Conservation (phyloP, 2,329 filamentous ascomycete genomes). For the Periconia digitata region DNA sequence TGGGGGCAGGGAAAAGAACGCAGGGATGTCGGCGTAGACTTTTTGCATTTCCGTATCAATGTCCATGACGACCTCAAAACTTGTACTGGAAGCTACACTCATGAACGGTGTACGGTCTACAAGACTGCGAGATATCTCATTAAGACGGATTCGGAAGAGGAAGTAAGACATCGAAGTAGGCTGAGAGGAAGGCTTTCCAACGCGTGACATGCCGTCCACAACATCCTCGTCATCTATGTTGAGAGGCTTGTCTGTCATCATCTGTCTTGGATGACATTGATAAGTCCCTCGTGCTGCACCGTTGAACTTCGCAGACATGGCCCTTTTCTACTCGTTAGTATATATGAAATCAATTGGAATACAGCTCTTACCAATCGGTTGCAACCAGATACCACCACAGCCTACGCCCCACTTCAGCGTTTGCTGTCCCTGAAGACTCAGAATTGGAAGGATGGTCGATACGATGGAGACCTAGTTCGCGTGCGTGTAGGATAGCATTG, state of each 20-base stretch:
- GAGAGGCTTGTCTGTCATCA: slow-evolving; percentile 40
- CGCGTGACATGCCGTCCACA: slow-evolving; percentile 20
- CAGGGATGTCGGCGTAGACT: slow-evolving; percentile 29
- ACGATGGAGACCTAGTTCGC: slow-evolving; percentile 16
- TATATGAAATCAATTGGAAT: background rate
- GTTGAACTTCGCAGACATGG: slow-evolving; percentile 37
- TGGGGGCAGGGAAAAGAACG: slow-evolving; percentile 35
- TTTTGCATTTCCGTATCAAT: slow-evolving; percentile 31
- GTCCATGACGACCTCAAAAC: slow-evolving; percentile 35
- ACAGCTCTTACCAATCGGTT: slow-evolving; percentile 10
- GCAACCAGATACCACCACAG: slow-evolving; percentile 46
- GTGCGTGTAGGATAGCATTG: slow-evolving; percentile 30
- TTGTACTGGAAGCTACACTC: slow-evolving; percentile 14
- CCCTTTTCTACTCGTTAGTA: slow-evolving; percentile 12
- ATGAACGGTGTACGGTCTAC: slow-evolving; percentile 36
- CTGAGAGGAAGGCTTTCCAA: slow-evolving; percentile 19
- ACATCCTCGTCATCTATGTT: slow-evolving; percentile 43
- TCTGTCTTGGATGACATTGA: slow-evolving; percentile 41
- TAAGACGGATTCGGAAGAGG: slow-evolving; percentile 37
- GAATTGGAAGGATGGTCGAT: slow-evolving; percentile 15
- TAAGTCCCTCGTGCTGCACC: slow-evolving; percentile 42
- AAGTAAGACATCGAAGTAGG: slow-evolving; percentile 45
- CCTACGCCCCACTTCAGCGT: slow-evolving; percentile 40
- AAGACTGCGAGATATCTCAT: slow-evolving; percentile 40
- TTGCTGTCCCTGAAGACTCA: slow-evolving; percentile 21